These are phyloP conservation scores for Vitis hybrid DNA, from an alignment of 177 flowering plant species.

Conservation along the genomic window DNA sequence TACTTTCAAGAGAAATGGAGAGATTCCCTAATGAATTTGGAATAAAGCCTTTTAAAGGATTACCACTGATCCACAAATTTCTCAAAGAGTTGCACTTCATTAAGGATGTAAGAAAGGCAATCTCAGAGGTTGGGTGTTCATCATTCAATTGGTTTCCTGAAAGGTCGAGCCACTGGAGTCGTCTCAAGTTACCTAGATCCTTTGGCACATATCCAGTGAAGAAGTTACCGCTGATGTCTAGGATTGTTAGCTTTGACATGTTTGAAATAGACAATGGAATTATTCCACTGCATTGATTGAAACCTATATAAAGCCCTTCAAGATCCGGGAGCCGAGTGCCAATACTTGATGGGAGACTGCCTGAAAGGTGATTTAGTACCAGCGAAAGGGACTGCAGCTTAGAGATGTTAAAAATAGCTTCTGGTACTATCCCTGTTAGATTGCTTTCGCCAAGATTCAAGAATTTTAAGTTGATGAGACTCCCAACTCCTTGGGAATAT, in stretches of 20 bases:
- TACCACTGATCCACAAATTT: not conserved
- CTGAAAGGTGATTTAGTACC: not conserved
- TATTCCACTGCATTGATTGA: not conserved
- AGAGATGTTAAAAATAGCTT: not conserved
- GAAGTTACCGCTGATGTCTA: not conserved
- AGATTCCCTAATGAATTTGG: conserved; percentile 13
- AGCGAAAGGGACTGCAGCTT: not conserved
- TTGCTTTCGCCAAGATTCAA: too few relatives aligned
- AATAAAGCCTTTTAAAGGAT: not conserved
- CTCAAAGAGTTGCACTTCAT: not conserved
- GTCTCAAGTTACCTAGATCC: not conserved
- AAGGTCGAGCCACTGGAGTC: not conserved
- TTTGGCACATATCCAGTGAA: not conserved
- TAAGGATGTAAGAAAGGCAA: conserved; percentile 3
- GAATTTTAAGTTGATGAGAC: too few relatives aligned
- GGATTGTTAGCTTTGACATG: not conserved
- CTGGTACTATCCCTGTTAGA: too few relatives aligned
- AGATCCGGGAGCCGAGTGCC: conserved; percentile 5
- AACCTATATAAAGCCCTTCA: not conserved
- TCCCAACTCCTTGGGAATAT: too few relatives aligned
- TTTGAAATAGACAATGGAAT: conserved; percentile 4
- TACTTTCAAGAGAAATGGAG: conserved; percentile 10
- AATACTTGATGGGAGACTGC: not conserved
- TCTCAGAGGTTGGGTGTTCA: not conserved
- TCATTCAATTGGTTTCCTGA: not conserved